These are phyloP conservation scores for Skeletonema potamos DNA, from an alignment of 108 stramenopile genomes.

Conservation along the genomic window DNA sequence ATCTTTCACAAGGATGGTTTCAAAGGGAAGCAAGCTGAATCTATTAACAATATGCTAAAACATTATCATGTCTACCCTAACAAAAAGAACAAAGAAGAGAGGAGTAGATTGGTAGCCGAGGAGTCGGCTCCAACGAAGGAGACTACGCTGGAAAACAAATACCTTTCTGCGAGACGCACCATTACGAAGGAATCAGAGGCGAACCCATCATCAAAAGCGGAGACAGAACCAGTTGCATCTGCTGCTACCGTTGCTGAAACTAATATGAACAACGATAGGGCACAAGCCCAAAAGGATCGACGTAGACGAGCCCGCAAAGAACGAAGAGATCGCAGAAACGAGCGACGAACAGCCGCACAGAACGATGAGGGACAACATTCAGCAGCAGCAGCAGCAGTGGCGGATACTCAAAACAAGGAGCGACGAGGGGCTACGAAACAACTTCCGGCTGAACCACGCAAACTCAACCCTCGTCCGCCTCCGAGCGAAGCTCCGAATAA, in stretches of 20 bases:
- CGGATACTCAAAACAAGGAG: neutral
- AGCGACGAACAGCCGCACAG: neutral
- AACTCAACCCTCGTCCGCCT: neutral
- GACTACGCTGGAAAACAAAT: neutral
- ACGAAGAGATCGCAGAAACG: neutral
- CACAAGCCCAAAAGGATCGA: neutral
- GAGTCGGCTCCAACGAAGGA: neutral
- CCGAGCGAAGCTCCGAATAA: neutral
- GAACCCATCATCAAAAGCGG: neutral
- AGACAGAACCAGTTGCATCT: neutral
- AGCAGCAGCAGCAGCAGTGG: neutral
- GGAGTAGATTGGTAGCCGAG: neutral
- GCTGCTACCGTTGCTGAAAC: neutral
- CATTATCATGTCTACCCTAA: neutral
- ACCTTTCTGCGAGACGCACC: neutral
- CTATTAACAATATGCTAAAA: neutral
- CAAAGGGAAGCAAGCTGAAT: neutral
- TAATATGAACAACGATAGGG: neutral
- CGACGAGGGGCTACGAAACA: neutral
- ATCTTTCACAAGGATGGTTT: neutral
- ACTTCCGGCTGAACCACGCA: neutral
- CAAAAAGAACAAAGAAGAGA: neutral
- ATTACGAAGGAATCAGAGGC: neutral
- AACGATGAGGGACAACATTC: neutral
- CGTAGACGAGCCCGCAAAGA: neutral